These are phyloP conservation scores for Capsella rubella DNA, from an alignment of 441 rosid species.

Conservation along the genomic window DNA sequence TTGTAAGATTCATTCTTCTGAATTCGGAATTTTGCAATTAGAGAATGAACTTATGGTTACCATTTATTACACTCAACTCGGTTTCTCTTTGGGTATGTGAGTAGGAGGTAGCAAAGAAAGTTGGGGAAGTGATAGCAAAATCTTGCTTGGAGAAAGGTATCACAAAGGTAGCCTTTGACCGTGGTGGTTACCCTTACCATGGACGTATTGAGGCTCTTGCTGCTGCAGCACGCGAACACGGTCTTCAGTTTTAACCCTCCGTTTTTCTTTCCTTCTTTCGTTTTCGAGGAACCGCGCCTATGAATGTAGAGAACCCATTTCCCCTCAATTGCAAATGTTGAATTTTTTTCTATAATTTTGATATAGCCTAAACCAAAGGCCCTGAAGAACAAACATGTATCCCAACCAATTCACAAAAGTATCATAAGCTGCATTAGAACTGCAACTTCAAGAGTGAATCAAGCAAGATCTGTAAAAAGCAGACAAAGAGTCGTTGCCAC, in stretches of 20 bases:
- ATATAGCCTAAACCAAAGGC: conserved; percentile 72
- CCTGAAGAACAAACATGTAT: conserved; percentile 55
- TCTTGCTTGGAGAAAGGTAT: conserved; percentile 91
- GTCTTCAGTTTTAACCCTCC: conserved; percentile 69
- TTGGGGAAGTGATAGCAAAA: conserved; percentile 87
- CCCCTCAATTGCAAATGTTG: conserved; percentile 6
- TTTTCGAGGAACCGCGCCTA: not conserved
- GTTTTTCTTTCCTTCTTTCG: not conserved
- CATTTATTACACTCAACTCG: not conserved
- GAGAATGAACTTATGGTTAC: not conserved
- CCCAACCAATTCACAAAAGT: not conserved
- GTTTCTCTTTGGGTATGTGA: conserved; percentile 13
- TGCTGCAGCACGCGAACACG: conserved; percentile 80
- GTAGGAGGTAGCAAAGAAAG: conserved; percentile 89
- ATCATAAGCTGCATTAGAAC: conserved; percentile 29
- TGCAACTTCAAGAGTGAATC: not conserved
- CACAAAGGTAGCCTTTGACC: conserved; percentile 84
- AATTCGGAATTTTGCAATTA: not conserved
- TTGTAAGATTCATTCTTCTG: conserved; percentile 56
- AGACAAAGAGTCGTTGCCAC: conserved; percentile 5
- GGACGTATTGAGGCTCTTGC: conserved; percentile 83
- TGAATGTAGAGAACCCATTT: conserved; percentile 38
- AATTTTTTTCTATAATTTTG: not conserved
- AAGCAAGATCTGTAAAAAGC: not conserved
- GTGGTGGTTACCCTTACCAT: conserved; percentile 95